phyloP scores from a whole-genome alignment of 2,329 filamentous ascomycete species.

The Aspergillus thermomutatus region DNA sequence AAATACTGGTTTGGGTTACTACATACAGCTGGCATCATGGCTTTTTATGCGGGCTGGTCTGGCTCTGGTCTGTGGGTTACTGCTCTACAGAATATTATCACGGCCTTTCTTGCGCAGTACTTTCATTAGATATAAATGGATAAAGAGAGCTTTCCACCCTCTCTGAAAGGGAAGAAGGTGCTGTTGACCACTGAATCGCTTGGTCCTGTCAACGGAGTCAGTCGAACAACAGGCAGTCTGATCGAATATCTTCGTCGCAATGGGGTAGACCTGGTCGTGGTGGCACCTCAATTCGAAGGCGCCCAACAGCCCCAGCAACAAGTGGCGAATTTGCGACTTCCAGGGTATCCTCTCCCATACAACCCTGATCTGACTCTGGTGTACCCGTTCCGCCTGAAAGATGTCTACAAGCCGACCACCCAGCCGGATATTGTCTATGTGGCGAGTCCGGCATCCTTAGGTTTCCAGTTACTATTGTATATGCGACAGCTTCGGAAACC shows the following conservation, averaged over 20 bases:
- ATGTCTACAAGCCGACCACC: conserved; percentile 60
- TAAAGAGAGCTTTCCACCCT: conserved; percentile 36
- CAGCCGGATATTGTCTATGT: conserved; percentile 67
- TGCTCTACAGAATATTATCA: background rate
- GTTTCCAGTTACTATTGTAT: conserved; percentile 70
- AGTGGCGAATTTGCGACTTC: conserved; percentile 49
- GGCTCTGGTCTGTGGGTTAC: no score
- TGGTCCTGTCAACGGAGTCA: conserved; percentile 71
- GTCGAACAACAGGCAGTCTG: conserved; percentile 65
- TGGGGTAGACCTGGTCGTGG: conserved; percentile 63
- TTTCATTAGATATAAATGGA: background rate
- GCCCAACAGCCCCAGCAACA: conserved; percentile 36
- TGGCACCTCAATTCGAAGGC: conserved; percentile 58
- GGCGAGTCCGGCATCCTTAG: conserved; percentile 65
- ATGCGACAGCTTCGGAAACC: conserved; percentile 56
- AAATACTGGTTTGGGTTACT: background rate
- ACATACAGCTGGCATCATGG: background rate
- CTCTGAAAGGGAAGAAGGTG: conserved; percentile 59
- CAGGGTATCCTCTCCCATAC: conserved; percentile 66
- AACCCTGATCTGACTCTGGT: conserved; percentile 69
- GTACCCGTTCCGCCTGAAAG: conserved; percentile 64
- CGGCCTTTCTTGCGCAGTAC: background rate
- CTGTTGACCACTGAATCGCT: conserved; percentile 69
- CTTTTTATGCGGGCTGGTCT: background rate
- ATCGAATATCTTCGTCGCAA: conserved; percentile 64